A percentile compares a stretch with the other conserved stretches of the same genome.
These are phyloP conservation scores for Dysphania ambrosioides DNA, from an alignment of 148 eudicot genomes.

Conservation along the genomic window DNA sequence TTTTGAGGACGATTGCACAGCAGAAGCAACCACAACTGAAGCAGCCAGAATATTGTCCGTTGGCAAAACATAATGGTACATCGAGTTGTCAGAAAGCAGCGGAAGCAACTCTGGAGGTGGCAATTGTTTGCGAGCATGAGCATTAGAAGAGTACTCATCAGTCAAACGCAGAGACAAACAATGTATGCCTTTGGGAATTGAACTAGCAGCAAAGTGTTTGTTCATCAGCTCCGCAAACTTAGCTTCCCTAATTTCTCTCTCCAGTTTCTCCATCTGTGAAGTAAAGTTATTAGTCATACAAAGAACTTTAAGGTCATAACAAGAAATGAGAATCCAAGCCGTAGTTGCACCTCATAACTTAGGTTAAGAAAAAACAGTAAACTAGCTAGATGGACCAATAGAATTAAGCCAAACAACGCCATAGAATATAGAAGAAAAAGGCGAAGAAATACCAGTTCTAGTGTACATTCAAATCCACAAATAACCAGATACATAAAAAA, in stretches of 20 bases:
- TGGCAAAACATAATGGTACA: constrained; percentile 75
- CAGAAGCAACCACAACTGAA: constrained; percentile 86
- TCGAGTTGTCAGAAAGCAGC: constrained; percentile 79
- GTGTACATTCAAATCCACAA: too few species aligned
- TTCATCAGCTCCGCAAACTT: constrained; percentile 93
- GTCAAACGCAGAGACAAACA: constrained; percentile 94
- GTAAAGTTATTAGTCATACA: neutral
- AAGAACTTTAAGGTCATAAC: too few species aligned
- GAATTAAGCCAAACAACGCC: neutral
- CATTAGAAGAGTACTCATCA: constrained; percentile 99
- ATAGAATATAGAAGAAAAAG: too few species aligned
- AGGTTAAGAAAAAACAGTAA: too few species aligned
- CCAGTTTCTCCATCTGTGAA: constrained; percentile 92
- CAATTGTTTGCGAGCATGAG: constrained; percentile 92
- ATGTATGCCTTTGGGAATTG: constrained; percentile 94
- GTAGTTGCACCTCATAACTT: neutral
- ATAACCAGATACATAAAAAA: too few species aligned
- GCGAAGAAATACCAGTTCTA: neutral
- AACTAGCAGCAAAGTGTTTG: constrained; percentile 95
- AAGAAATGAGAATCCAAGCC: neutral
- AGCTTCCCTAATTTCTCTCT: constrained; percentile 77
- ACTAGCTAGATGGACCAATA: neutral
- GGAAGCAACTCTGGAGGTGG: constrained; percentile 96
- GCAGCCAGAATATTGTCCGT: constrained; percentile 97
- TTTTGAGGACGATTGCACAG: constrained; percentile 63